A percentile compares a stretch with the other conserved stretches of the same genome.
phyloP scores from a whole-genome alignment of 2,329 filamentous ascomycete genomes.

The Trichophaea hybrida region DNA sequence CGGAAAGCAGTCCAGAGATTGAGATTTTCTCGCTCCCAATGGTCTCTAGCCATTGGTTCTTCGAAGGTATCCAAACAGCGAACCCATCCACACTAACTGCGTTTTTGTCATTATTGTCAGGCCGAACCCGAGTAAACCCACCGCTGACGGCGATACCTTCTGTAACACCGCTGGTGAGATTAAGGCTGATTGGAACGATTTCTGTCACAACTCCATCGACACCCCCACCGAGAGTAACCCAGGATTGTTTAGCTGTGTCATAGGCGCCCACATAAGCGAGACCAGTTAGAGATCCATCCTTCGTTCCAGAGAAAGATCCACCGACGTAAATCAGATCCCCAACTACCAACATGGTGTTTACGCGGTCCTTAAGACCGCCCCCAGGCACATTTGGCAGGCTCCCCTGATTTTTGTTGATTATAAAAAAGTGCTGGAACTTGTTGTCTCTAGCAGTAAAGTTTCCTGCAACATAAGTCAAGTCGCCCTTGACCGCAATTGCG shows the following conservation, averaged over 20 bases:
- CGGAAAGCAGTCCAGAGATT: constrained; percentile 58
- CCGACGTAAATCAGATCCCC: constrained; percentile 60
- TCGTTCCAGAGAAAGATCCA: constrained; percentile 67
- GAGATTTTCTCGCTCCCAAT: constrained; percentile 44
- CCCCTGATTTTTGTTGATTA: constrained; percentile 46
- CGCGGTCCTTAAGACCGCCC: constrained; percentile 64
- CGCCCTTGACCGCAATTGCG: constrained; percentile 49
- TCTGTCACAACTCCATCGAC: constrained; percentile 63
- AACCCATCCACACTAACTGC: constrained; percentile 56
- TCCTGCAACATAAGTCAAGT: constrained; percentile 62
- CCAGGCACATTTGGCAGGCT: constrained; percentile 42
- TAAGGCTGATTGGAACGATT: constrained; percentile 65
- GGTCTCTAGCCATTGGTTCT: constrained; percentile 71
- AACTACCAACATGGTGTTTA: constrained; percentile 56
- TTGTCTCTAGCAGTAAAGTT: constrained; percentile 52
- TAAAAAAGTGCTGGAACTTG: constrained; percentile 58
- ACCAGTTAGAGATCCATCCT: constrained; percentile 44
- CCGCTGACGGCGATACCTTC: constrained; percentile 67
- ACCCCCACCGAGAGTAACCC: constrained; percentile 69
- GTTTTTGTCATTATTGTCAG: constrained; percentile 45
- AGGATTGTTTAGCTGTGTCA: constrained; percentile 51
- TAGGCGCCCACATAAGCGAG: constrained; percentile 67
- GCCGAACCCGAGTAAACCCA: constrained; percentile 57
- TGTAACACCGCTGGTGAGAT: constrained; percentile 58
- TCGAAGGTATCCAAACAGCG: constrained; percentile 80